Base-by-base conservation (phyloP, 768 basidiomycete genomes). In the Russula foetens region DNA sequence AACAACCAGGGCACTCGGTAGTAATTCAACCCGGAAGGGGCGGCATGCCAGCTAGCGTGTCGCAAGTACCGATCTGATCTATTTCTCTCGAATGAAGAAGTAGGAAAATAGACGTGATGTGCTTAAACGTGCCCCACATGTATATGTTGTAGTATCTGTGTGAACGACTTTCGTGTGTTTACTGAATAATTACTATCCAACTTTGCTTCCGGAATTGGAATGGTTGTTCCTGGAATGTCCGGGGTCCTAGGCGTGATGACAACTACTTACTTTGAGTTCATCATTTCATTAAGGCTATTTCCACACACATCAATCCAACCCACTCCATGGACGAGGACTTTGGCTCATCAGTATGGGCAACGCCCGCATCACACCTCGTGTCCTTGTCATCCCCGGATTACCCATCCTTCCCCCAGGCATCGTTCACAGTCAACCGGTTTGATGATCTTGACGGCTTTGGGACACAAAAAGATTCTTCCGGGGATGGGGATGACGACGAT, bases 341-440 rank as follows among this genome's bases (percentile, higher is more conserved):
- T 68, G 85, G 83, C 53, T 77, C 88, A 53, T 84, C 86, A 15
- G 84, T 91, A 38, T 91, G 89, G 89, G 84, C 81, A 41, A 72
- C 77, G 7, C 75, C 75, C 45, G 78, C 52, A 26, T 29, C 57
- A 14, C 44, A 24, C 33, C 35, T 28, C 17, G n/a, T 41, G 24
- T 26, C 63, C n/a, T 24, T 64, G 38, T 60, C 63, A 15, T 52
- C 65, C n/a, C 58, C 62, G 3, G 45, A 38, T 49, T 44, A 44
- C 43, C 44, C 56, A 33, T 46, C 54, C 1, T 55, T 63, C 24
- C 68, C 71, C 38, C 62, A 63, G 19, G 52, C 66, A 29, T 67
- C 68, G 11, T 63, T 68, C 31, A 47, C 68, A 11, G 58, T 64
- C 49, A 69, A 69, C 48, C 66, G 60, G 21, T 77, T 80, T 56